Conservation (phyloP, 768 basidiomycete species). For the Boletus rex-veris region DNA sequence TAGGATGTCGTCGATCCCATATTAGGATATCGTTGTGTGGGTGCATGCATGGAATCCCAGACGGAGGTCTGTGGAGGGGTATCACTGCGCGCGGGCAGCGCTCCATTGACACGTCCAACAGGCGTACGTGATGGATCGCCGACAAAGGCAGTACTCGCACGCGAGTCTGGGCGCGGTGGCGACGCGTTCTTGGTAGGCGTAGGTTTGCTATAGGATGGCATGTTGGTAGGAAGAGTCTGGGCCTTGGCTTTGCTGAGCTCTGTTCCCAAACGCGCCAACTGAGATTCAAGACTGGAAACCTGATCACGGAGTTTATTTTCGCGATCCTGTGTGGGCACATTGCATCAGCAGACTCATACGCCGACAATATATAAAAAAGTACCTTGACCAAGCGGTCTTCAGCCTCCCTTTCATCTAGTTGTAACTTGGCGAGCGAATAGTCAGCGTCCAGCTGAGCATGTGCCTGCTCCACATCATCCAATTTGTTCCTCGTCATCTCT, state of each 20-base stretch:
- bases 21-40: conserved; percentile 27
- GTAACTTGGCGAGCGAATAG: conserved; percentile 59
- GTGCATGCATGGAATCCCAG: conserved; percentile 70
- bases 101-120: conserved; percentile 37
- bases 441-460: conserved; percentile 69
- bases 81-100: conserved; percentile 31
- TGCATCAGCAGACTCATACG: conserved; percentile 1
- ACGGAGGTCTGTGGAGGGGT: conserved; percentile 59
- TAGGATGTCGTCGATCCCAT: conserved; percentile 12
- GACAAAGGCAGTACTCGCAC: conserved; percentile 60
- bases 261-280: conserved; percentile 52
- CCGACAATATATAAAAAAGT: conserved; percentile 7
- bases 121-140: conserved; percentile 52
- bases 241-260: conserved; percentile 52
- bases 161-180: conserved; percentile 69
- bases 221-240: conserved; percentile 26
- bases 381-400: conserved; percentile 69
- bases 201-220: conserved; percentile 41
- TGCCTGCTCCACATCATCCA: conserved; percentile 66
- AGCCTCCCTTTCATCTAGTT: conserved; percentile 74
- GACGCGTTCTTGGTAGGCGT: conserved; percentile 33
- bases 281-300: conserved; percentile 57
- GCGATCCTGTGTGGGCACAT: conserved; percentile 50
- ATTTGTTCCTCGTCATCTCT: conserved; percentile 52
- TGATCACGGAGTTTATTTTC: conserved; percentile 68